Base-by-base conservation (phyloP, 768 basidiomycete species). In the Leccinum rimulosum region DNA sequence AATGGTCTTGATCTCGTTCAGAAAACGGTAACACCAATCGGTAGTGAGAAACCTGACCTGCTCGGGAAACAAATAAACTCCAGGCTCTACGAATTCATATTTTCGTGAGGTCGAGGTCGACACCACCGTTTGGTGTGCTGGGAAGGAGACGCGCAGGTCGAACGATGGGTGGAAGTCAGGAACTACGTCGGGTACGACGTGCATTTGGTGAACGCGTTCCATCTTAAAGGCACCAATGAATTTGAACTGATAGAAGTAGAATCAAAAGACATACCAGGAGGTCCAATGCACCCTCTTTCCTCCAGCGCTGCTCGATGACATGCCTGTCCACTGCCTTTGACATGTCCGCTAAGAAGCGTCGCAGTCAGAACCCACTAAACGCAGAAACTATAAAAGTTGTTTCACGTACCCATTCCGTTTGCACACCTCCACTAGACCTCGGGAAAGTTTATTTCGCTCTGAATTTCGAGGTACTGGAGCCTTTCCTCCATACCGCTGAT, bases 151-250 rank as follows among this genome's bases (percentile, higher is more conserved):
- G 27, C 83, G 85, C 12, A 98, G 75, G 68, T 96, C 92, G 38
- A 93, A 67, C 17, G 84, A 82, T 0, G 93, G 93, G 53, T 81
- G 83, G 8, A 96, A 69, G 38, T 76, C 76, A 1, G 91, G 84
- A 17, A 98, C 71, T 11, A 95, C 76, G 68, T 99, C 96, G 0
- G 96, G 95, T 2, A 97, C 79, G 58, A 98, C 87, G 52, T 87
- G 76, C 93, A 97, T 93, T 75, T 95, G 91, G 65, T 93, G 81
- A 49, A 98, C 68, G 68, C 95, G 89, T 69, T 97, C 91, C 93
- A 97, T 97, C 89, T 95, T 68, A 7, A 31, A 31, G 19, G 25
- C 11, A 11, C 9, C 9, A 35, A 25, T 52, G 31, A 49, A n/a
- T 25, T 22, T 14, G 50, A 30, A 28, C 52, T 1, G 12, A 47